A percentile compares a stretch with the other conserved stretches of the same genome.
Conservation (phyloP, 495 filamentous ascomycete species). For the Penicillium diatomitis region DNA sequence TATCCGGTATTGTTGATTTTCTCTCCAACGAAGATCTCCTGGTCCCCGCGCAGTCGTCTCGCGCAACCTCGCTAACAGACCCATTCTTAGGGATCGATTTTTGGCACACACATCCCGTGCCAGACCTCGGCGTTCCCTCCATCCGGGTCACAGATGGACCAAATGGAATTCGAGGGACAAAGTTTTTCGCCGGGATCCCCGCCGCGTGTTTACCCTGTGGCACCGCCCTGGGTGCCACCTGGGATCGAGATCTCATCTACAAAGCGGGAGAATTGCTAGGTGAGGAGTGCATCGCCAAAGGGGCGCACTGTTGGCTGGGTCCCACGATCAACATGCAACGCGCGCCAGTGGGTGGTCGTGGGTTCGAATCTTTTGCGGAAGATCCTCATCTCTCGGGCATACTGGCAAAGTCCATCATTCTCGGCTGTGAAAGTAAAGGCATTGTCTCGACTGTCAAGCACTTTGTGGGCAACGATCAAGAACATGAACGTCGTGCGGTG, state of each 20-base stretch:
- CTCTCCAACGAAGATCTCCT: not conserved
- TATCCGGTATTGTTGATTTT: conserved; percentile 12
- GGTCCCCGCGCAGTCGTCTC: not conserved
- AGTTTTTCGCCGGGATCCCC: conserved; percentile 52
- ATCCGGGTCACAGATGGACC: conserved; percentile 51
- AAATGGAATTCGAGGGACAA: conserved; percentile 56
- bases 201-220: conserved; percentile 54
- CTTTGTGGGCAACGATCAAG: conserved; percentile 46
- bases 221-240: conserved; percentile 57
- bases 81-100: conserved; percentile 41
- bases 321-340: conserved; percentile 69
- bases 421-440: conserved; percentile 53
- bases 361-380: conserved; percentile 66
- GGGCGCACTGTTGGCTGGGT: conserved; percentile 56
- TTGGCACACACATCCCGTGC: conserved; percentile 62
- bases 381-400: conserved; percentile 60
- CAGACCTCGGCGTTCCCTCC: conserved; percentile 52
- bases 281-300: conserved; percentile 53
- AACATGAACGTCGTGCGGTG: conserved; percentile 52
- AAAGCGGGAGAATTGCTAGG: conserved; percentile 40
- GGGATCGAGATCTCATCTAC: conserved; percentile 46
- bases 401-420: conserved; percentile 49
- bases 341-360: conserved; percentile 58
- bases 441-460: conserved; percentile 60
- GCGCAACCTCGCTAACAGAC: not conserved